Evolutionary conservation across 2,329 filamentous ascomycete genomes (phyloP), one percentile per base, ranked within the genome.

Genomic region (Penicillium sp.): DNA sequence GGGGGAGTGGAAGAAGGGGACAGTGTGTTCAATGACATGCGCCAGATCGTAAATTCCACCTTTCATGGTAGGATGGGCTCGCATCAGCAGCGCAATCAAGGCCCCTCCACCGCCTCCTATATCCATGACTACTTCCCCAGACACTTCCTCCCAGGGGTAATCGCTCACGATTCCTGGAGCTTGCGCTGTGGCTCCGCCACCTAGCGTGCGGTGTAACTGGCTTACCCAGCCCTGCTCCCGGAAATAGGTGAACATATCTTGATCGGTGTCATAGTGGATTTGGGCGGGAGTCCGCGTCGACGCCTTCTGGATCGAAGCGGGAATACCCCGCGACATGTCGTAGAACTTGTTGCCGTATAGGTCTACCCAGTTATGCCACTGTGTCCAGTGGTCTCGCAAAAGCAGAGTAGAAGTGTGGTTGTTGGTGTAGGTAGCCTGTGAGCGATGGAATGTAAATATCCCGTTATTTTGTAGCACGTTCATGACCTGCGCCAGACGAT

Each of bases 301-400:
- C 9, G 60, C 69, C 8, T 50, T 50, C 3, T 51, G 47, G 16
- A 69, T 19, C 1, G 73, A 61, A 0, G 49, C 60, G 0, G 75
- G 77, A 30, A 79, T 75, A 5, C 75, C 73, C 4, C 69, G 62
- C 0, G 75, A 73, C 36, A 77, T 74, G 55, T 78, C 74, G 62
- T 77, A 80, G 62, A 77, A 78, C 48, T 77, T 61, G 54, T 73
- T 75, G 6, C 73, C 76, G 55, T 78, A 78, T 1, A 79, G 67
- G 2, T 70, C 64, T 2, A 76, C 75, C 77, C 77, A 79, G 56
- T 71, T 71, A 19, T 65, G 71, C 77, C 76, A 79, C 58, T 77
- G 73, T 0, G 74, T 78, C 76, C 76, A 78, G 59, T 80, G 76
- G 48, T 72, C 63, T 2, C 59, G 57, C 0, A 43, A 50, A 2